phyloP scores from a whole-genome alignment of 2,329 filamentous ascomycete species.

The Fusarium chaquense region DNA sequence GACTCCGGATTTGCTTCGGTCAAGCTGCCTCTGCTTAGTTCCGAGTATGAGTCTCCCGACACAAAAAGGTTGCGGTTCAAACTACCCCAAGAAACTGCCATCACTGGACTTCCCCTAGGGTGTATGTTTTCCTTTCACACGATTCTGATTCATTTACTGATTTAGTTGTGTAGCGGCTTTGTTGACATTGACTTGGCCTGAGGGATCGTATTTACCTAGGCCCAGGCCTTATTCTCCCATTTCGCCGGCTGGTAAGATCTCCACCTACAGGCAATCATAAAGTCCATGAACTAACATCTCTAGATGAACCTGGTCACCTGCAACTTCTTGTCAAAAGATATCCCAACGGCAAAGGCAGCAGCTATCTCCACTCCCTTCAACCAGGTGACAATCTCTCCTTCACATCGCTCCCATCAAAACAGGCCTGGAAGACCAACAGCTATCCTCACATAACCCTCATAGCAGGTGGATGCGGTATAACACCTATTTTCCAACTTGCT shows the following conservation, averaged over 20 bases:
- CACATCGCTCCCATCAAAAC: constrained; percentile 59
- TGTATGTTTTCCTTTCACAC: constrained; percentile 52
- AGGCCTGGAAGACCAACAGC: constrained; percentile 63
- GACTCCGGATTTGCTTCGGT: constrained; percentile 57
- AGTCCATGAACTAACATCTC: neutral
- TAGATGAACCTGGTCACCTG: constrained; percentile 67
- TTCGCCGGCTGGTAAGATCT: constrained; percentile 12
- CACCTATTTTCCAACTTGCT: constrained; percentile 74
- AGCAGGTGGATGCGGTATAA: constrained; percentile 79
- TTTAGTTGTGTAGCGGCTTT: constrained; percentile 59
- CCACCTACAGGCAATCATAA: accelerated
- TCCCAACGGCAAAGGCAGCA: constrained; percentile 72
- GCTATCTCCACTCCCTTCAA: constrained; percentile 72
- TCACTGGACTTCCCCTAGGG: constrained; percentile 63
- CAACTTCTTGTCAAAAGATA: constrained; percentile 78
- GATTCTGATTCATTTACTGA: too few relatives aligned
- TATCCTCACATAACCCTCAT: constrained; percentile 70
- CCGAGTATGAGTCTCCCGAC: constrained; percentile 68
- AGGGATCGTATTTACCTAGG: constrained; percentile 68
- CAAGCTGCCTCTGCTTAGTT: constrained; percentile 62
- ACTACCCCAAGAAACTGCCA: constrained; percentile 60
- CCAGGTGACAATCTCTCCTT: constrained; percentile 73
- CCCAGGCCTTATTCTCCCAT: constrained; percentile 76
- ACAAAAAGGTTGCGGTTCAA: constrained; percentile 69
- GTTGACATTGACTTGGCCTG: constrained; percentile 70